Conservation (phyloP, 2,329 filamentous ascomycete genomes). For the Thielaviopsis ethacetica region DNA sequence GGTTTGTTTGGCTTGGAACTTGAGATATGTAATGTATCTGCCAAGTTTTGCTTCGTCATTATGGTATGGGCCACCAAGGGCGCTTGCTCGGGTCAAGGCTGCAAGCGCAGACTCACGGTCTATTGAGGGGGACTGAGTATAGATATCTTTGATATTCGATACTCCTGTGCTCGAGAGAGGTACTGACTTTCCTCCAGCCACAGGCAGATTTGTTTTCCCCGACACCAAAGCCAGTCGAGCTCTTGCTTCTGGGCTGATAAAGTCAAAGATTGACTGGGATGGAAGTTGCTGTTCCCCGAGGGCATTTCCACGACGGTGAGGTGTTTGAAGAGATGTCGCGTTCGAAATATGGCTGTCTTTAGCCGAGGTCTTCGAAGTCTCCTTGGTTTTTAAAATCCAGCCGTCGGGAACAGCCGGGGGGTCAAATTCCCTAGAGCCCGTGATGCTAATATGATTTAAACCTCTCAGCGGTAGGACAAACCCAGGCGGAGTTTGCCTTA, state of each 20-base stretch:
- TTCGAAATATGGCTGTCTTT: not conserved
- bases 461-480: not conserved
- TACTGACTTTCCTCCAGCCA: slow-evolving; percentile 49
- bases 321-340: not conserved
- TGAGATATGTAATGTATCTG: slow-evolving; percentile 72
- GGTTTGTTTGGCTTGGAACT: slow-evolving; percentile 23
- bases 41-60: slow-evolving; percentile 64
- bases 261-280: slow-evolving; percentile 93
- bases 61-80: slow-evolving; percentile 62
- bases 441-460: too few relatives aligned
- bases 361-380: not conserved
- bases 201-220: slow-evolving; percentile 61
- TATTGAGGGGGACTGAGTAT: slow-evolving; percentile 32
- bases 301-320: slow-evolving; percentile 1
- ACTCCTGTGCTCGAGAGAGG: slow-evolving; percentile 45
- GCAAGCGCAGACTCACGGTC: slow-evolving; percentile 52
- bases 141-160: slow-evolving; percentile 44
- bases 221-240: slow-evolving; percentile 61
- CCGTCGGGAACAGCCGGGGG: slow-evolving; percentile 5
- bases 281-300: slow-evolving; percentile 65
- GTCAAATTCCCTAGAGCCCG: not conserved
- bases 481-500: not conserved
- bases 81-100: slow-evolving; percentile 46
- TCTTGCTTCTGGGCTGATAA: slow-evolving; percentile 60
- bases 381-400: not conserved